Evolutionary conservation across 2,329 filamentous ascomycete genomes (phyloP).

Genomic region (Orbilia oligospora): DNA sequence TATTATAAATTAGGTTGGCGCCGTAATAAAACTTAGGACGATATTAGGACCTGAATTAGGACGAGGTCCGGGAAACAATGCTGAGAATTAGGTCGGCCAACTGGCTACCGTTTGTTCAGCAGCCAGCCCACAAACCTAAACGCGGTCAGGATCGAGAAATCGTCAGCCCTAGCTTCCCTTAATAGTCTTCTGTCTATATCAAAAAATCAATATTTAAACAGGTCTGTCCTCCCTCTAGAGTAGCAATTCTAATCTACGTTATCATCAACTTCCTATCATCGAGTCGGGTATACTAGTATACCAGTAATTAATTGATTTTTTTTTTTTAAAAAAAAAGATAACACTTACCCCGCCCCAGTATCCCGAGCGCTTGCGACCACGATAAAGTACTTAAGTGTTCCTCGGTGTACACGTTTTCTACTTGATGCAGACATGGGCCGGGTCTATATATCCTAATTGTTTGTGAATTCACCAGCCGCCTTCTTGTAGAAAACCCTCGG

Average conservation of each 20-base stretch:
- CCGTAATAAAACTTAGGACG: no score
- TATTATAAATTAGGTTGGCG: no score
- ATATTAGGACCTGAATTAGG: neutral
- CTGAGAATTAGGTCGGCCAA: neutral
- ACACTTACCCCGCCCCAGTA: neutral
- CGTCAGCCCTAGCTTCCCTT: no score
- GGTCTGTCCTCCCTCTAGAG: no score
- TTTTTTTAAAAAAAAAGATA: neutral
- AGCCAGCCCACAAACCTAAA: neutral
- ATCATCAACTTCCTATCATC: neutral
- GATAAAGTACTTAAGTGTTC: neutral
- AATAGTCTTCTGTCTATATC: no score
- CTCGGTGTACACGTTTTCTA: neutral
- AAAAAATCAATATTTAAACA: no score
- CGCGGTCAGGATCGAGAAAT: neutral
- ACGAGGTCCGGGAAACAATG: neutral
- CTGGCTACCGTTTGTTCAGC: no score
- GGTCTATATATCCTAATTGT: slow-evolving; percentile 8
- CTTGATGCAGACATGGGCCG: neutral
- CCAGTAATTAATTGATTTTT: neutral
- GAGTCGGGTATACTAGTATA: no score
- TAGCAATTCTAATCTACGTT: neutral
- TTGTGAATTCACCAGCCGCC: slow-evolving; percentile 7
- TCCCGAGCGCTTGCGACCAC: neutral
- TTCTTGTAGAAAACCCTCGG: neutral